Conservation (phyloP, 2,329 filamentous ascomycete genomes). For the Xenoacremonium recifei region DNA sequence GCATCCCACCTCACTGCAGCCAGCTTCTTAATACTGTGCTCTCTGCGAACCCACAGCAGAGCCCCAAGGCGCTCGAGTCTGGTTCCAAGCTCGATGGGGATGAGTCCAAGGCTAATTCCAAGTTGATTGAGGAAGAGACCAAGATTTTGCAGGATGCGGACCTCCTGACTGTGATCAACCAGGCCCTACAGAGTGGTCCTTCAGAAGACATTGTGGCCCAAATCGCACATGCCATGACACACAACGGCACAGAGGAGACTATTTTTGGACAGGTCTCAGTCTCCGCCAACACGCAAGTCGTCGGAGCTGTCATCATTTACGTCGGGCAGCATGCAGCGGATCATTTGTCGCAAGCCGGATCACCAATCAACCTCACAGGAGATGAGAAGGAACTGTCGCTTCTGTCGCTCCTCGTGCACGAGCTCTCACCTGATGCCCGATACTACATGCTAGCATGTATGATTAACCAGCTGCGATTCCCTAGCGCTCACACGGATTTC, state of each 20-base stretch:
- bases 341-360: conserved; percentile 56
- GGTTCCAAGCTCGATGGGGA: conserved; percentile 77
- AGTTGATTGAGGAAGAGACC: conserved; percentile 62
- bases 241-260: conserved; percentile 55
- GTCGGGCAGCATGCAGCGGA: conserved; percentile 72
- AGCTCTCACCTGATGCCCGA: conserved; percentile 72
- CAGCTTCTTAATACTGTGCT: conserved; percentile 89
- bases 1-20: conserved; percentile 78
- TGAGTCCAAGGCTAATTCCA: conserved; percentile 67
- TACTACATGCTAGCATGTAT: conserved; percentile 85
- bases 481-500: conserved; percentile 87
- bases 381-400: conserved; percentile 61
- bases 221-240: conserved; percentile 71
- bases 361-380: conserved; percentile 47
- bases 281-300: conserved; percentile 65
- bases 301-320: conserved; percentile 83
- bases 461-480: conserved; percentile 87
- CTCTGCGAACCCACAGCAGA: conserved; percentile 72
- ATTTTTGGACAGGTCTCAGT: conserved; percentile 67
- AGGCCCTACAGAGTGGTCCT: conserved; percentile 58
- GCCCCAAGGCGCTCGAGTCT: conserved; percentile 67
- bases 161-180: conserved; percentile 59
- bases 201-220: conserved; percentile 73
- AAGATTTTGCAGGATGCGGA: conserved; percentile 53
- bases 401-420: conserved; percentile 73